A percentile compares a stretch with the other conserved stretches of the same genome.
Conservation (phyloP, 345 rosid species). For the Litchi chinensis region DNA sequence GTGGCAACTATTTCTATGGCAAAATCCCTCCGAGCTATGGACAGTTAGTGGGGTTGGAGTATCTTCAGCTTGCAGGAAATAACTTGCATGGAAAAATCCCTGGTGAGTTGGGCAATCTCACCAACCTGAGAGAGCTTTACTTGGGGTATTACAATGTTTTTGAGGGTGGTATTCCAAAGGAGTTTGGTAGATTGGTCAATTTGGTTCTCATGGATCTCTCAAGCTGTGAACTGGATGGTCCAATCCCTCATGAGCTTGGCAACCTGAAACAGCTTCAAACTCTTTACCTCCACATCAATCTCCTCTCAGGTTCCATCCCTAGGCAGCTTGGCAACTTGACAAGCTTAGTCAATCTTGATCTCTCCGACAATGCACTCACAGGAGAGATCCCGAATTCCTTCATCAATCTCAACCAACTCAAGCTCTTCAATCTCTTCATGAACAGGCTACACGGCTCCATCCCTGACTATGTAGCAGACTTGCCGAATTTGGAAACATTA, state of each 20-base stretch:
- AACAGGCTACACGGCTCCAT: slow-evolving; percentile 66
- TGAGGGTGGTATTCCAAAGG: slow-evolving; percentile 57
- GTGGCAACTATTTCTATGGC: slow-evolving; percentile 67
- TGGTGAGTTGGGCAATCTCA: slow-evolving; percentile 56
- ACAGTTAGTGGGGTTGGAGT: slow-evolving; percentile 35
- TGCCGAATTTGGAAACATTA: slow-evolving; percentile 51
- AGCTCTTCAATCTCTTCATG: slow-evolving; percentile 56
- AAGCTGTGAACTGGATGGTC: slow-evolving; percentile 51
- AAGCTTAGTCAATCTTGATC: slow-evolving; percentile 53
- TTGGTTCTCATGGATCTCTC: slow-evolving; percentile 64
- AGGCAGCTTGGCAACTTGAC: slow-evolving; percentile 57
- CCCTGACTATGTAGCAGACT: slow-evolving; percentile 51
- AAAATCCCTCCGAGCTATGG: slow-evolving; percentile 53
- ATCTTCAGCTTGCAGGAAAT: slow-evolving; percentile 60
- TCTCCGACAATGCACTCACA: slow-evolving; percentile 57
- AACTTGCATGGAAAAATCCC: slow-evolving; percentile 60
- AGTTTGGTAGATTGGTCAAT: slow-evolving; percentile 52
- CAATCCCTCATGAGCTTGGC: slow-evolving; percentile 58
- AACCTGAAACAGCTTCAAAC: slow-evolving; percentile 52
- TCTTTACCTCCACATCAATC: slow-evolving; percentile 57
- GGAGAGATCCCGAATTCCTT: slow-evolving; percentile 63
- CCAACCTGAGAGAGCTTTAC: slow-evolving; percentile 48
- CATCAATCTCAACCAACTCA: slow-evolving; percentile 43
- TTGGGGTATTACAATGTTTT: slow-evolving; percentile 64
- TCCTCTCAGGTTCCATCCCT: slow-evolving; percentile 51